Evolutionary conservation across 352 stramenopile genomes (phyloP).

Genomic region (Globisporangium carolinianum): DNA sequence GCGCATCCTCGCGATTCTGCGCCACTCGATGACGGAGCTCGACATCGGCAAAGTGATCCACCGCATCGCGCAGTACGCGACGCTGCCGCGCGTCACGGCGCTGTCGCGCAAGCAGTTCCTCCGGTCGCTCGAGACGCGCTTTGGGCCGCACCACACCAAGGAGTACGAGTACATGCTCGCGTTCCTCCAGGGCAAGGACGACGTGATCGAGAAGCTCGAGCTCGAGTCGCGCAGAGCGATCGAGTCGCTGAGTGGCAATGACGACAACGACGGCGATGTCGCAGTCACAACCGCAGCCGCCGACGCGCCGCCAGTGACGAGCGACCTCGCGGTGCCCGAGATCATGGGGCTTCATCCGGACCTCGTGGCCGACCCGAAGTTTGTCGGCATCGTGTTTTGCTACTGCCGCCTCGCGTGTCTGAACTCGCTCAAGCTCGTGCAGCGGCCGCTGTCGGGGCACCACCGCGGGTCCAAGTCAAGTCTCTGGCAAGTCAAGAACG

Average conservation of each 20-base stretch:
- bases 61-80: conserved; percentile 73
- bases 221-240: conserved; percentile 32
- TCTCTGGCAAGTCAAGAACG: conserved; percentile 76
- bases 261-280: no score
- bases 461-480: conserved; percentile 59
- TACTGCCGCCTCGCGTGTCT: conserved; percentile 76
- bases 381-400: conserved; percentile 75
- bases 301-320: background rate
- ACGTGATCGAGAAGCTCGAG: conserved; percentile 60
- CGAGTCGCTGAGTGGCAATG: conserved; percentile 6
- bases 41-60: conserved; percentile 80
- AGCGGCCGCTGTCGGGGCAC: conserved; percentile 36
- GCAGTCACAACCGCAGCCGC: background rate
- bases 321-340: conserved; percentile 45
- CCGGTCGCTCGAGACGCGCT: conserved; percentile 59
- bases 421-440: conserved; percentile 80
- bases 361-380: conserved; percentile 62
- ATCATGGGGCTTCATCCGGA: conserved; percentile 78
- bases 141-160: conserved; percentile 42
- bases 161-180: conserved; percentile 68
- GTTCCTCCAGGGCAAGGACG: conserved; percentile 66
- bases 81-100: conserved; percentile 61
- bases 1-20: conserved; percentile 66
- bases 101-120: conserved; percentile 78
- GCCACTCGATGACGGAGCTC: conserved; percentile 80